Conservation (phyloP, 2,329 filamentous ascomycete genomes). For the Trichophyton benhamiae region DNA sequence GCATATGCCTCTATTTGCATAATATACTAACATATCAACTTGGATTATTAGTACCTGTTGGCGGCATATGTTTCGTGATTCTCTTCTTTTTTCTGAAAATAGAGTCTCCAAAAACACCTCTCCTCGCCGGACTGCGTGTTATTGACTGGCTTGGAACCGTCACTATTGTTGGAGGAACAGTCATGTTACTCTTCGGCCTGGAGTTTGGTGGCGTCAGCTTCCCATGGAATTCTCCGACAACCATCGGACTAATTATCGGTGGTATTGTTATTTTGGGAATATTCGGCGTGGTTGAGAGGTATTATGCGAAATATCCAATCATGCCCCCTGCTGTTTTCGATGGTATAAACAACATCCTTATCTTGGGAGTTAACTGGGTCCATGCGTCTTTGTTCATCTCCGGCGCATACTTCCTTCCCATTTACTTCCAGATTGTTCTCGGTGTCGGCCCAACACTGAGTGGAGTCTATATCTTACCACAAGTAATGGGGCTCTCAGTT, state of each 20-base stretch:
- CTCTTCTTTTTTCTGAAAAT: slow-evolving; percentile 49
- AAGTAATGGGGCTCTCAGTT: slow-evolving; percentile 54
- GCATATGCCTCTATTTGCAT: not conserved
- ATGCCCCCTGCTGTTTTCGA: slow-evolving; percentile 64
- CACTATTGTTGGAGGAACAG: slow-evolving; percentile 59
- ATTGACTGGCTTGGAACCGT: slow-evolving; percentile 54
- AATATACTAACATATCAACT: not conserved
- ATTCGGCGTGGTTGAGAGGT: slow-evolving; percentile 63
- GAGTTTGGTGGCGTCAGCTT: slow-evolving; percentile 67
- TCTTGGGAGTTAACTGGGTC: slow-evolving; percentile 54
- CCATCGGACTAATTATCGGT: slow-evolving; percentile 67
- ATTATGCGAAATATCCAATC: slow-evolving; percentile 61
- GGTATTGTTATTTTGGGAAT: slow-evolving; percentile 50
- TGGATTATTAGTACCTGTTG: slow-evolving; percentile 39
- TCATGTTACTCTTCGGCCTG: slow-evolving; percentile 78
- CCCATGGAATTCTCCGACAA: slow-evolving; percentile 62
- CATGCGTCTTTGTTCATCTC: slow-evolving; percentile 70
- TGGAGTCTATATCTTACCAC: slow-evolving; percentile 62
- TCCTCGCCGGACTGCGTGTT: slow-evolving; percentile 45
- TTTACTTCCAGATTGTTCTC: slow-evolving; percentile 72
- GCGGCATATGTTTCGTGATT: slow-evolving; percentile 47
- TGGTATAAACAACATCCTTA: slow-evolving; percentile 51
- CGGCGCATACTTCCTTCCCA: slow-evolving; percentile 64
- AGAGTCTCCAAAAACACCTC: slow-evolving; percentile 48
- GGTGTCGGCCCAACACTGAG: slow-evolving; percentile 56